A percentile compares a stretch with the other conserved stretches of the same genome.
phyloP scores from a whole-genome alignment of 164 flowering plant species.

The Vitis vinifera region ASM3070453v1 NC_081806.1:6982001-6982500 shows the following conservation, averaged over 20 bases:
- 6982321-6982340: constrained; percentile 88
- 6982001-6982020: constrained; percentile 37
- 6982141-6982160: constrained; percentile 56
- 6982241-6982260: constrained; percentile 36
- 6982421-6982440: constrained; percentile 56
- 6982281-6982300: constrained; percentile 56
- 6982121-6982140: constrained; percentile 51
- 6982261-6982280: constrained; percentile 47
- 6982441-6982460: constrained; percentile 60
- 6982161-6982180: constrained; percentile 50
- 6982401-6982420: constrained; percentile 72
- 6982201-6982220: constrained; percentile 78
- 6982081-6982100: constrained; percentile 83
- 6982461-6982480: constrained; percentile 67
- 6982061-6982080: constrained; percentile 77
- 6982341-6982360: constrained; percentile 49
- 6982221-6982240: constrained; percentile 90
- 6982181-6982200: constrained; percentile 59
- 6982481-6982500: constrained; percentile 63
- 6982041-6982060: constrained; percentile 41
- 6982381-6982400: constrained; percentile 67
- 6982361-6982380: constrained; percentile 56
- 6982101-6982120: constrained; percentile 70
- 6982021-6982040: constrained; percentile 23
- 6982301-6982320: constrained; percentile 85